Percentiles rank a stretch among this genome's conserved stretches.
phyloP scores from a whole-genome alignment of 2,329 filamentous ascomycete genomes.

The Beauveria varroae region DNA sequence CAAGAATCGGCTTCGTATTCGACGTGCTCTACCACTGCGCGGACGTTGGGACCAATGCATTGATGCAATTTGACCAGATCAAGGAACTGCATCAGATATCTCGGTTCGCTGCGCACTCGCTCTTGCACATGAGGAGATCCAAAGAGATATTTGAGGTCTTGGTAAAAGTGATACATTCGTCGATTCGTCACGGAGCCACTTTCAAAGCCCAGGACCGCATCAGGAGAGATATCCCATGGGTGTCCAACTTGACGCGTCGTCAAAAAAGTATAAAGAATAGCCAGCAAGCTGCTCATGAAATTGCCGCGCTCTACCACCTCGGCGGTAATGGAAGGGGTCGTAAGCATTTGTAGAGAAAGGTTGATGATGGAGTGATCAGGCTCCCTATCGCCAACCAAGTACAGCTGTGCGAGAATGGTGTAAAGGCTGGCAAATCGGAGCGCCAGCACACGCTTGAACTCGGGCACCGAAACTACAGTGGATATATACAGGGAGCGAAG shows the following conservation, averaged over 20 bases:
- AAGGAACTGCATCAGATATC: conserved; percentile 89
- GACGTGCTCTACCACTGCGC: conserved; percentile 89
- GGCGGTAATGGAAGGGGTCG: conserved; percentile 90
- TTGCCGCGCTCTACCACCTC: conserved; percentile 94
- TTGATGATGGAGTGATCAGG: conserved; percentile 99
- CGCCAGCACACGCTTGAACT: conserved; percentile 91
- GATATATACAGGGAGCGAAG: conserved; percentile 91
- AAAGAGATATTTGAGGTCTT: conserved; percentile 87
- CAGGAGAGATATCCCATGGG: conserved; percentile 79
- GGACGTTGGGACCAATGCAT: conserved; percentile 87
- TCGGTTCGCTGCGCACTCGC: conserved; percentile 70
- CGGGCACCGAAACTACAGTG: conserved; percentile 87
- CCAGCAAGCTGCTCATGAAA: conserved; percentile 89
- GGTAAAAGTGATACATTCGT: conserved; percentile 95
- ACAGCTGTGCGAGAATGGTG: conserved; percentile 86
- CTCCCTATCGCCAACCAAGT: conserved; percentile 90
- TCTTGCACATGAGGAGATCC: conserved; percentile 83
- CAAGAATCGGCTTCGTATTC: conserved; percentile 98
- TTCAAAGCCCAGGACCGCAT: conserved; percentile 85
- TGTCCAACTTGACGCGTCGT: conserved; percentile 94
- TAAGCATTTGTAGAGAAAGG: conserved; percentile 91
- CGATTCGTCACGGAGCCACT: conserved; percentile 91
- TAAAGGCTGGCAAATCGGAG: conserved; percentile 93
- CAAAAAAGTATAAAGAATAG: conserved; percentile 94
- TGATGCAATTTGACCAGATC: conserved; percentile 95